These are phyloP conservation scores for Keithomyces neogunnii DNA, from an alignment of 2,329 filamentous ascomycete species.

Conservation along the genomic window DNA sequence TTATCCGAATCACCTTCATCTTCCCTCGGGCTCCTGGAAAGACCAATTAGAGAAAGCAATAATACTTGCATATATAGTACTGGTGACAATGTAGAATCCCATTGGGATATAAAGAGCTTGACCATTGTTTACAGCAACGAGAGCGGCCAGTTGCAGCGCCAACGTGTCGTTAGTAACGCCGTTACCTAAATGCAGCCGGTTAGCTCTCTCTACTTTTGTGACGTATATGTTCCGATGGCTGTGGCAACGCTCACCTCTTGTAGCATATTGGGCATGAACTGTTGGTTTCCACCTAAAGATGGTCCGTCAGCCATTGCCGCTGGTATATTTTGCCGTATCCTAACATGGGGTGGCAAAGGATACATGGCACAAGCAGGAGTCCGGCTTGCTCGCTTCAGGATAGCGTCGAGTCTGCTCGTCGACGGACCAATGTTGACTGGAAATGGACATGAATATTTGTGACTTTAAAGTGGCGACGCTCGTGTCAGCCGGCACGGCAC, in stretches of 20 bases:
- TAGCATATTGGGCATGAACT: constrained; percentile 49
- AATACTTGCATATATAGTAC: not conserved
- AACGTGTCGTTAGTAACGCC: constrained; percentile 1
- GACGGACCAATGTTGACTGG: not conserved
- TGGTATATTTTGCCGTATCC: not conserved
- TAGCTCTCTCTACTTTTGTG: not conserved
- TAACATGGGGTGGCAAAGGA: not conserved
- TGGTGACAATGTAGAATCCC: not conserved
- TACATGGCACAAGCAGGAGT: not conserved
- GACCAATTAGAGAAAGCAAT: not conserved
- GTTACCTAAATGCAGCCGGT: constrained; percentile 1
- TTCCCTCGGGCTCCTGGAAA: not conserved
- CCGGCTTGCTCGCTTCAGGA: not conserved
- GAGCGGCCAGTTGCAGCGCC: not conserved
- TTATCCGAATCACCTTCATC: not conserved
- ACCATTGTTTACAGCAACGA: not conserved
- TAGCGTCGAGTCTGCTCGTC: not conserved
- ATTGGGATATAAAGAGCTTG: not conserved
- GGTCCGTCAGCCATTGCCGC: constrained; percentile 49
- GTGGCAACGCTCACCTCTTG: not conserved
- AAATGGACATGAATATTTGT: not conserved
- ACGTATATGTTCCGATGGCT: not conserved
- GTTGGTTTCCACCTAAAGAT: constrained; percentile 70
- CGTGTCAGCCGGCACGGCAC: not conserved
- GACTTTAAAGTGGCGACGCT: not conserved